Conservation (phyloP, 768 basidiomycete genomes). For the Trametes coccinea region DNA sequence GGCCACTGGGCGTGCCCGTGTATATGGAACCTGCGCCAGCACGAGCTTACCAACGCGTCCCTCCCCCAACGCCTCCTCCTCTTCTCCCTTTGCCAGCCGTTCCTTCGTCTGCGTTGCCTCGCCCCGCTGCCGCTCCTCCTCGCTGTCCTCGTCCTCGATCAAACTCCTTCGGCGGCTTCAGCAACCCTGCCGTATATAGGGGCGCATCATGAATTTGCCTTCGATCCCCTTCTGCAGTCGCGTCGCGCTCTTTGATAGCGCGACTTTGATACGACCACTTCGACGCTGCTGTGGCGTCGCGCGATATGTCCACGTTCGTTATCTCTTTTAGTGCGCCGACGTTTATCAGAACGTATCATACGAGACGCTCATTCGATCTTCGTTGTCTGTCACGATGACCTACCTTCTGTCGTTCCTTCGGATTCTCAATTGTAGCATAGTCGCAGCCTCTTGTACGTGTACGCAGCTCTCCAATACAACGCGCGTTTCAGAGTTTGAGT, state of each 20-base stretch:
- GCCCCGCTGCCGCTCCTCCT: background rate
- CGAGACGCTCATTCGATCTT: background rate
- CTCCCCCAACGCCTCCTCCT: background rate
- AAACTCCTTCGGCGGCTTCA: slow-evolving; percentile 9
- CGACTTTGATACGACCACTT: background rate
- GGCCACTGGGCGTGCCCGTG: background rate
- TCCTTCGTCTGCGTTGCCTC: background rate
- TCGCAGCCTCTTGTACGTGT: background rate
- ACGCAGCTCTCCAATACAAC: background rate
- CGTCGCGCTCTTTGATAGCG: background rate
- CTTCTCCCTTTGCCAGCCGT: background rate
- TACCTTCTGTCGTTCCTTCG: background rate
- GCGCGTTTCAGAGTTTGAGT: slow-evolving; percentile 2
- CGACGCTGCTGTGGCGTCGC: background rate
- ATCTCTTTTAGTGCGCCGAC: background rate
- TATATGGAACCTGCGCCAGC: background rate
- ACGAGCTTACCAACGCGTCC: background rate
- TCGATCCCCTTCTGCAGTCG: background rate
- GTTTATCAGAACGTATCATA: background rate
- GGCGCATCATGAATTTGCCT: background rate
- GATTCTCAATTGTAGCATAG: background rate
- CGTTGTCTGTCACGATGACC: background rate
- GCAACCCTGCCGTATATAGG: background rate
- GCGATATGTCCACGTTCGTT: slow-evolving; percentile 4
- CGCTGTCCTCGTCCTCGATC: slow-evolving; percentile 5